phyloP scores from a whole-genome alignment of 2,329 filamentous ascomycete species.

The Bipolaris victoriae region DNA sequence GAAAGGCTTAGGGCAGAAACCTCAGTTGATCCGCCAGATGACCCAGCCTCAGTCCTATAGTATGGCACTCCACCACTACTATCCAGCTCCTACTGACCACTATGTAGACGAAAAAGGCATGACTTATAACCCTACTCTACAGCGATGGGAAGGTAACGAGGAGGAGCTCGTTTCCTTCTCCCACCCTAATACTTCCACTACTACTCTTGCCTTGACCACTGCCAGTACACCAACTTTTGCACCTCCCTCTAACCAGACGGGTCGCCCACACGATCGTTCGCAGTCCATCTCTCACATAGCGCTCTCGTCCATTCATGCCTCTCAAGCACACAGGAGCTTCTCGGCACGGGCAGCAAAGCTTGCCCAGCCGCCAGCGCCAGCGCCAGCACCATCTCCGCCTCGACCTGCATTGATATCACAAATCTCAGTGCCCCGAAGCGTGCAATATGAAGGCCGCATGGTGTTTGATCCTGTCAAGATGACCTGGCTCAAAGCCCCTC shows the following conservation, averaged over 20 bases:
- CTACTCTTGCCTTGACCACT: constrained; percentile 49
- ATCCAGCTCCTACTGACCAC: constrained; percentile 16
- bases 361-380: constrained; percentile 49
- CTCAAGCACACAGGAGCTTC: constrained; percentile 49
- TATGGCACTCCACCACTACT: constrained; percentile 55
- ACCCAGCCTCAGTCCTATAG: constrained; percentile 79
- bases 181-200: constrained; percentile 55
- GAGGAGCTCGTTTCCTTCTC: constrained; percentile 79
- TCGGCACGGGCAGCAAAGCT: constrained; percentile 43
- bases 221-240: constrained; percentile 51
- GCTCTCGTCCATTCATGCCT: constrained; percentile 37
- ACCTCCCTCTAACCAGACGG: constrained; percentile 36
- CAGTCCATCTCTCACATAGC: constrained; percentile 53
- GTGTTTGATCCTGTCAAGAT: constrained; percentile 96
- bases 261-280: constrained; percentile 43
- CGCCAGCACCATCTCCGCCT: constrained; percentile 56
- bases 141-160: constrained; percentile 96
- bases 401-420: constrained; percentile 87
- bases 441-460: constrained; percentile 97
- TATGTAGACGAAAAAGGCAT: constrained; percentile 84
- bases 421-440: constrained; percentile 77
- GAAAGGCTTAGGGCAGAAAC: constrained; percentile 68
- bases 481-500: constrained; percentile 87
- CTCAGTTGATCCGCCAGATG: constrained; percentile 87
- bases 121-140: constrained; percentile 88